These are phyloP conservation scores for Lentinula aciculospora DNA, from an alignment of 768 basidiomycete species.

Conservation along the genomic window DNA sequence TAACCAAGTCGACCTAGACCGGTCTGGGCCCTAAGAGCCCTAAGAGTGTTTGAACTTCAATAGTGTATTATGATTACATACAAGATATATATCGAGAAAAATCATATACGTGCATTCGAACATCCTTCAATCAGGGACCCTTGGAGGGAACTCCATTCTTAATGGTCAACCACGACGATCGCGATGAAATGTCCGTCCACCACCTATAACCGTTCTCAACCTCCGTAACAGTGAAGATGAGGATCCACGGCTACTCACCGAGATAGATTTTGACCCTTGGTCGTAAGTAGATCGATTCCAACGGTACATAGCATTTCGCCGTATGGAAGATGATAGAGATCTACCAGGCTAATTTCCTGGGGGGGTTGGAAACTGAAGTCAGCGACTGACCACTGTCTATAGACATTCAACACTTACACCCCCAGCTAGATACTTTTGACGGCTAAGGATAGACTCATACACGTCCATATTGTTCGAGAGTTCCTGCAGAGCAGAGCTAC, in stretches of 20 bases:
- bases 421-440: conserved; percentile 34
- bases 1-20: not conserved
- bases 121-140: not conserved
- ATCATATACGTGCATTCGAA: too few species aligned
- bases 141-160: not conserved
- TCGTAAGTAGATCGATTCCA: conserved; percentile 14
- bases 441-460: conserved; percentile 35
- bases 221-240: not conserved
- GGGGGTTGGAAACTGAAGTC: not conserved
- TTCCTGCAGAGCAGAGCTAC: conserved; percentile 10
- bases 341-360: conserved; percentile 38
- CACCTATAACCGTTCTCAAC: not conserved
- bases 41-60: too few species aligned
- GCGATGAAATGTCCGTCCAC: conserved; percentile 5
- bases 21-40: too few species aligned
- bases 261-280: not conserved
- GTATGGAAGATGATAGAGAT: conserved; percentile 42
- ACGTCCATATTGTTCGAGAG: conserved; percentile 27
- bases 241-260: not conserved
- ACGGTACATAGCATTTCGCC: conserved; percentile 20
- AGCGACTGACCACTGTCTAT: not conserved
- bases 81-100: too few species aligned
- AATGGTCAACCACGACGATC: conserved; percentile 1
- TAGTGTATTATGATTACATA: too few species aligned
- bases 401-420: conserved; percentile 16